Percentiles rank a stretch among this genome's conserved stretches.
Conservation (phyloP, 352 stramenopile genomes). For the Phytophthora chlamydospora region DNA sequence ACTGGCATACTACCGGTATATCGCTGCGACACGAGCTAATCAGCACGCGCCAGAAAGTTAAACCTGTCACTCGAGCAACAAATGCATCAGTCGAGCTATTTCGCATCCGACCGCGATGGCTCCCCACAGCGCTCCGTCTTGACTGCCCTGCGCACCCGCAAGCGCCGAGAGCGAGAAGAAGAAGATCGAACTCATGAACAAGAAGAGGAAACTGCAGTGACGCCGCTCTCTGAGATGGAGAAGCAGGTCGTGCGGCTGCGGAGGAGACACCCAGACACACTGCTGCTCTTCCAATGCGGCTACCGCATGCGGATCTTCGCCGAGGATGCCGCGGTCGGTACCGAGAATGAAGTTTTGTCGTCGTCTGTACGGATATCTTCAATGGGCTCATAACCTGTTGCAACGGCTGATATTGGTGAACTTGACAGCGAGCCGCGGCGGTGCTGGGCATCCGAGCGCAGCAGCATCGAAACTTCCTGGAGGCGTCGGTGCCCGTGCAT, state of each 20-base stretch:
- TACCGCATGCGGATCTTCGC: constrained; percentile 86
- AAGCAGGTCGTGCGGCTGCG: constrained; percentile 72
- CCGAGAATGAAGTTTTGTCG: too few species aligned
- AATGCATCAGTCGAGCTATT: constrained; percentile 12
- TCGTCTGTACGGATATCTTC: too few species aligned
- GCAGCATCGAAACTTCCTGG: constrained; percentile 43
- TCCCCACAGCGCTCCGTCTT: not conserved
- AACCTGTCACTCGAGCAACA: not conserved
- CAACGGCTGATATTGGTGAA: too few species aligned
- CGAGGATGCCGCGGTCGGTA: constrained; percentile 59
- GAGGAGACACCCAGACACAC: constrained; percentile 39
- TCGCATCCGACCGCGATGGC: constrained; percentile 2
- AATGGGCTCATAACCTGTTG: too few species aligned
- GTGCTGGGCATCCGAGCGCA: constrained; percentile 49
- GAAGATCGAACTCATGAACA: not conserved
- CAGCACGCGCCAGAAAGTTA: too few species aligned
- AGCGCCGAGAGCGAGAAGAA: constrained; percentile 22
- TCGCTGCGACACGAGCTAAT: too few species aligned
- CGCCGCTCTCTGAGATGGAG: constrained; percentile 69
- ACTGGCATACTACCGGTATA: too few species aligned
- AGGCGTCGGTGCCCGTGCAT: constrained; percentile 58
- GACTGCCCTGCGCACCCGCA: constrained; percentile 13
- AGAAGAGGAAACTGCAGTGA: not conserved
- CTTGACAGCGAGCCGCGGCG: constrained; percentile 32
- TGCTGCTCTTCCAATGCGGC: constrained; percentile 82